Evolutionary conservation across 164 flowering plant species (phyloP).

Genomic region (Stephania yunnanensis): DNA sequence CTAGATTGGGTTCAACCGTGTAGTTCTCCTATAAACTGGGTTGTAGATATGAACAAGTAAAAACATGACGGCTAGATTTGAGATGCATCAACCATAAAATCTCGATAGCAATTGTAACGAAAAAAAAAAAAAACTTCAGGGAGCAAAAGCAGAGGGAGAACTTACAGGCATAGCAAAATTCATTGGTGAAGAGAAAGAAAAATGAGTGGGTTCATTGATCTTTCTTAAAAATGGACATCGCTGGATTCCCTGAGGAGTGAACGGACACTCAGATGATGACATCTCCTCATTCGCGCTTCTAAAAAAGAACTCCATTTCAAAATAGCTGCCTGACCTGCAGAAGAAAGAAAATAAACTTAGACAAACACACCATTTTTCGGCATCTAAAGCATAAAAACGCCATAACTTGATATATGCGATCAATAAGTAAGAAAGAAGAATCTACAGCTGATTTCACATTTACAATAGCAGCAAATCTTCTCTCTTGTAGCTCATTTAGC

Average conservation of each 20-base stretch:
- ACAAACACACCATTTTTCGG: not conserved
- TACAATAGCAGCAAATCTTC: no score
- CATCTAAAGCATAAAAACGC: not conserved
- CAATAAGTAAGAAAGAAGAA: not conserved
- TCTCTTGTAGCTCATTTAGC: no score
- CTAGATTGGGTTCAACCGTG: not conserved
- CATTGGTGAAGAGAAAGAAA: constrained; percentile 60
- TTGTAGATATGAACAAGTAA: no score
- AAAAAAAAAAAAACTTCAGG: not conserved
- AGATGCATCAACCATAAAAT: no score
- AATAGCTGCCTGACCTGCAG: constrained; percentile 21
- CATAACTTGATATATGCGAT: not conserved
- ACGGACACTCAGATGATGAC: constrained; percentile 14
- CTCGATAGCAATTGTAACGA: not conserved
- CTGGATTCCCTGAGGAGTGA: constrained; percentile 36
- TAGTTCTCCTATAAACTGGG: no score
- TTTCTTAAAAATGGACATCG: constrained; percentile 89
- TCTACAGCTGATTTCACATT: not conserved
- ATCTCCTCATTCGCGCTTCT: constrained; percentile 38
- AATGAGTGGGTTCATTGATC: constrained; percentile 82
- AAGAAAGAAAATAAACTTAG: not conserved
- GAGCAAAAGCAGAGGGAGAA: constrained; percentile 2
- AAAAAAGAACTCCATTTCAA: constrained; percentile 54
- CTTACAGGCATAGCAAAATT: constrained; percentile 68
- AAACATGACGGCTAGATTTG: no score